phyloP scores from a whole-genome alignment of 2,329 filamentous ascomycete genomes.

The Penicillium sp. region DNA sequence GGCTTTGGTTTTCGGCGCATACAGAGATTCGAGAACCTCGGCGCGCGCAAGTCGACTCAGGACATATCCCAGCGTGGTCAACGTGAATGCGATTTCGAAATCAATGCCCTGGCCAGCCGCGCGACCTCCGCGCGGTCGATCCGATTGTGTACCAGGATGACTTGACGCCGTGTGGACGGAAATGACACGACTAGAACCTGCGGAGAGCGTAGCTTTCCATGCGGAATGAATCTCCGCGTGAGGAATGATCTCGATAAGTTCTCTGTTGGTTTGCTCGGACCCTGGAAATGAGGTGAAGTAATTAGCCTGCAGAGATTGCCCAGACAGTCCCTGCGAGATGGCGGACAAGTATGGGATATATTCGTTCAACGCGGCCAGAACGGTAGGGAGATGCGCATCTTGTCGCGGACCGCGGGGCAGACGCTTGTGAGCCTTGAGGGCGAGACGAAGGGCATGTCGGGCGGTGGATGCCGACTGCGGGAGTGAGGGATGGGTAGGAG shows the following conservation, averaged over 20 bases:
- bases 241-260: conserved; percentile 63
- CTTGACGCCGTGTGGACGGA: neutral
- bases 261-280: conserved; percentile 34
- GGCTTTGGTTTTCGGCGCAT: conserved; percentile 58
- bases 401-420: conserved; percentile 64
- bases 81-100: conserved; percentile 73
- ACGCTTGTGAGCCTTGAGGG: conserved; percentile 83
- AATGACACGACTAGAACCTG: conserved; percentile 31
- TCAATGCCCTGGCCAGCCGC: conserved; percentile 67
- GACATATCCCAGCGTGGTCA: conserved; percentile 70
- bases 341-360: conserved; percentile 83
- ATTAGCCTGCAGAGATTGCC: conserved; percentile 38
- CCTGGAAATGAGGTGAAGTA: neutral
- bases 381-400: conserved; percentile 60
- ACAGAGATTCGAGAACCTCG: conserved; percentile 62
- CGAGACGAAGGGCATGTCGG: conserved; percentile 74
- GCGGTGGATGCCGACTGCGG: conserved; percentile 75
- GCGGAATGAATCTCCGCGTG: conserved; percentile 61
- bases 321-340: conserved; percentile 57
- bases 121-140: conserved; percentile 55
- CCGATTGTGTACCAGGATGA: conserved; percentile 3
- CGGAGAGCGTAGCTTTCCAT: conserved; percentile 78
- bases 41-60: conserved; percentile 67
- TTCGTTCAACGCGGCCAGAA: conserved; percentile 63
- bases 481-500: conserved; percentile 81